Base-by-base conservation (phyloP, 2,329 filamentous ascomycete genomes). In the Coniosporium tulheliwenetii region DNA sequence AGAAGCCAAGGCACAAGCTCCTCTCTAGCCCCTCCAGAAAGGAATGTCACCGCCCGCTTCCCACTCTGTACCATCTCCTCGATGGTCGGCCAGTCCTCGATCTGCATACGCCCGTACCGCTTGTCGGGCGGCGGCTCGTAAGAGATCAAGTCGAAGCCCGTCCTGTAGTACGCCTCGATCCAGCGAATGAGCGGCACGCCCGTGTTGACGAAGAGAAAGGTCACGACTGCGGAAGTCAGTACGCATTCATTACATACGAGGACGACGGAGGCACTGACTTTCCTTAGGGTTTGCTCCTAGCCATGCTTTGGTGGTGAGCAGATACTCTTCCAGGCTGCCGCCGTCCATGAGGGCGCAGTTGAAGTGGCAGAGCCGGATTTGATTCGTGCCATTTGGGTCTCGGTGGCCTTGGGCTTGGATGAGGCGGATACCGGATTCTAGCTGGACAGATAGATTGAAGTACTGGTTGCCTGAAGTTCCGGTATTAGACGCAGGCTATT, bases 11-110 rank as follows among this genome's bases (percentile, higher is more conserved):
- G 68, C 44, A 64, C 63, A 12, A 49, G 48, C 1, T 59, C 43
- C 37, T 55, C 58, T 3, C 55, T 45, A 37, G 48, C 48, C n/a
- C 63, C 43, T 14, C 69, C 70, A 10, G 80, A 76, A 43, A 85
- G 65, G 48, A 86, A 86, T 36, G 73, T 72, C 49, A 87, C 70
- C 3, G 87, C 61, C 2, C 81, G 73, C 4, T 70, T 80, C 49
- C 70, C 69, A 44, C 71, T 65, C 44, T 64, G 59, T 53, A 87
- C 86, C 60, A 87, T 71, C 30, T 65, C 59, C 50, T 77, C 67
- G 12, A 87, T 69, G 0, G 81, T 85, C 0, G 81, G 81, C 82
- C 83, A 87, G 41, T 63, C 60, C 37, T 39, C 38, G n/a, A 39
- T 19, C 12, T 16, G 2, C 38, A 39, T 39, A 2, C 12, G 10